Conservation (phyloP, 2,329 filamentous ascomycete species). For the Pseudocercospora fijiensis region DNA sequence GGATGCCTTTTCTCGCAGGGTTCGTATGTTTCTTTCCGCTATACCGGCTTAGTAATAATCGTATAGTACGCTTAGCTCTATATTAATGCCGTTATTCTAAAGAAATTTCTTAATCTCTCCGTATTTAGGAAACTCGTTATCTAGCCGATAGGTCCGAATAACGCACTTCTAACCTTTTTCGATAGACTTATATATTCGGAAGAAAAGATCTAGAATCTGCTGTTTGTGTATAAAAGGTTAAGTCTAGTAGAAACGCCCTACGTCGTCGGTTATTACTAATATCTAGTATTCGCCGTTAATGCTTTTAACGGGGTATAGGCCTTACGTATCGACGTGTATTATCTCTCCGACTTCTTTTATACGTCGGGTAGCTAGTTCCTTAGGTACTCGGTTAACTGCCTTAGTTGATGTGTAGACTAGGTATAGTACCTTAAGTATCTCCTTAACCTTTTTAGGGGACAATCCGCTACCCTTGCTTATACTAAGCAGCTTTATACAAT, state of each 20-base stretch:
- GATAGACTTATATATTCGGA: not conserved
- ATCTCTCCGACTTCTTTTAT: not conserved
- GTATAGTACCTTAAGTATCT: conserved; percentile 1
- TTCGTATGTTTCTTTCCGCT: not conserved
- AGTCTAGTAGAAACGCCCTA: not conserved
- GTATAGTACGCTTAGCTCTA: not conserved
- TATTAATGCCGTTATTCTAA: not conserved
- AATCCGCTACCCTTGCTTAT: conserved; percentile 4
- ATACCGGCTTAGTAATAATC: conserved; percentile 6
- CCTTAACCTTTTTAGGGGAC: conserved; percentile 5
- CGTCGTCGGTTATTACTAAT: not conserved
- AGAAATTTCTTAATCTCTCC: not conserved
- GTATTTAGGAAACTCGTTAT: not conserved
- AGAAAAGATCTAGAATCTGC: not conserved
- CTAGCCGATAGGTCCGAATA: not conserved
- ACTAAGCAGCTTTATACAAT: conserved; percentile 4
- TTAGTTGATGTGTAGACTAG: not conserved
- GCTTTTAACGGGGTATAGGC: not conserved
- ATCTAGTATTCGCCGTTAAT: not conserved
- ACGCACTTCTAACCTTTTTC: not conserved
- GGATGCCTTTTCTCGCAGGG: not conserved
- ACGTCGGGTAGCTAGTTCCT: not conserved
- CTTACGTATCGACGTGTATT: conserved; percentile 6
- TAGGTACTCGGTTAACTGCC: not conserved
- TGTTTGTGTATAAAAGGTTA: not conserved